These are phyloP conservation scores for Petunia axillaris DNA, from an alignment of 257 asterid species.

Conservation along the genomic window DNA sequence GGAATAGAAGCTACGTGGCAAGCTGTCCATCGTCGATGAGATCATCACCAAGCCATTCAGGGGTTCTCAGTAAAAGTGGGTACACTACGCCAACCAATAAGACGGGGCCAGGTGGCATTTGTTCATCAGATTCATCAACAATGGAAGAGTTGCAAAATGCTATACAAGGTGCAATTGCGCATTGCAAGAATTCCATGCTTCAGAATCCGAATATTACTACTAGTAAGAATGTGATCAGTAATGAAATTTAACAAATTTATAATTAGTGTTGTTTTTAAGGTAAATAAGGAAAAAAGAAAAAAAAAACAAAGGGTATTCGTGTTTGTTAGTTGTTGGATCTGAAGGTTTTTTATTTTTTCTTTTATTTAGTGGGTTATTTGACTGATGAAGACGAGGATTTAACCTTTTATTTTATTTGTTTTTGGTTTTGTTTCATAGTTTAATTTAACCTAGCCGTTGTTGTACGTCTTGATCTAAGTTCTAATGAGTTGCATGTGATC, in stretches of 20 bases:
- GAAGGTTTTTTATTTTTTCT: not conserved
- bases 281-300: not conserved
- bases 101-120: conserved; percentile 18
- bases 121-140: conserved; percentile 53
- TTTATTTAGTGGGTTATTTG: conserved; percentile 27
- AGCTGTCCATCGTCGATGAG: conserved; percentile 92
- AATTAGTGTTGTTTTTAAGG: not conserved
- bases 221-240: conserved; percentile 40
- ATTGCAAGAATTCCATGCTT: conserved; percentile 81
- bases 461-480: conserved; percentile 1
- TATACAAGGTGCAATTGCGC: conserved; percentile 88
- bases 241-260: conserved; percentile 35
- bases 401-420: conserved; percentile 25
- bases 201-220: conserved; percentile 25
- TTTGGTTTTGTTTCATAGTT: not conserved
- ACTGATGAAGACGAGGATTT: conserved; percentile 25
- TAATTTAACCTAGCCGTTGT: conserved; percentile 23
- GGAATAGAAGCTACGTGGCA: conserved; percentile 47
- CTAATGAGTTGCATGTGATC: conserved; percentile 35
- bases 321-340: conserved; percentile 35
- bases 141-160: conserved; percentile 93
- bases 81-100: conserved; percentile 39
- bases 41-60: conserved; percentile 79
- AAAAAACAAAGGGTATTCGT: not conserved
- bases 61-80: conserved; percentile 43